phyloP scores from a whole-genome alignment of 2,329 filamentous ascomycete species.

The Penicillium italicum region DNA sequence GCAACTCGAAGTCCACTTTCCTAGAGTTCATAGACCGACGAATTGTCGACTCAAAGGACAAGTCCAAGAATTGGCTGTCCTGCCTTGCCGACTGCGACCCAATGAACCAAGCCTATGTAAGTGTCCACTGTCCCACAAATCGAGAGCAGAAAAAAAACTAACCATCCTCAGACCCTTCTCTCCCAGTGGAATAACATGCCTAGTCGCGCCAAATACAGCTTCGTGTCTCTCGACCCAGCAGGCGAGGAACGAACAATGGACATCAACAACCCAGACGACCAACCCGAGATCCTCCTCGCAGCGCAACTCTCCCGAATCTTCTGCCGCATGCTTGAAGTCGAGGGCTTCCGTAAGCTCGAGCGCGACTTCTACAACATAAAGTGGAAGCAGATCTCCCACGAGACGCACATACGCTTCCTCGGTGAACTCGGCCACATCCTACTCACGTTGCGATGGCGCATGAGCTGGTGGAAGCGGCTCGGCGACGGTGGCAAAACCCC shows the following conservation, averaged over 20 bases:
- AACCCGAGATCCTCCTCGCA: slow-evolving; percentile 41
- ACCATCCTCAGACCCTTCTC: slow-evolving; percentile 36
- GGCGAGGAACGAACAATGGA: slow-evolving; percentile 40
- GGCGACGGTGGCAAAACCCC: slow-evolving; percentile 38
- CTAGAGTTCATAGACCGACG: slow-evolving; percentile 45
- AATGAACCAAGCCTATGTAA: slow-evolving; percentile 41
- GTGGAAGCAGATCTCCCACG: slow-evolving; percentile 44
- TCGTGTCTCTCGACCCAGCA: slow-evolving; percentile 32
- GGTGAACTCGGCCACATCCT: slow-evolving; percentile 41
- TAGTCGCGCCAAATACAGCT: slow-evolving; percentile 44
- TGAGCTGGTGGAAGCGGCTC: slow-evolving; percentile 45
- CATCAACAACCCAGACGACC: slow-evolving; percentile 36
- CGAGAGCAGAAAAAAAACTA: neutral
- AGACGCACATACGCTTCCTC: slow-evolving; percentile 42
- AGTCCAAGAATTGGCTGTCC: slow-evolving; percentile 44
- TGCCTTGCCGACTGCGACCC: slow-evolving; percentile 42
- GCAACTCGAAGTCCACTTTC: slow-evolving; percentile 39
- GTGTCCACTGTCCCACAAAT: slow-evolving; percentile 13
- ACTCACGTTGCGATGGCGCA: slow-evolving; percentile 44
- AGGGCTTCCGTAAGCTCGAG: slow-evolving; percentile 45
- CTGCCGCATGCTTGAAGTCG: slow-evolving; percentile 47
- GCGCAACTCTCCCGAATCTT: slow-evolving; percentile 46
- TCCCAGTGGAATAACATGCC: slow-evolving; percentile 48
- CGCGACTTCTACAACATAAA: slow-evolving; percentile 46
- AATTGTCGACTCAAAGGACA: slow-evolving; percentile 44